Evolutionary conservation across 371 early-diverging fungal genomes (phyloP).

Genomic region (Mucor sp.): DNA sequence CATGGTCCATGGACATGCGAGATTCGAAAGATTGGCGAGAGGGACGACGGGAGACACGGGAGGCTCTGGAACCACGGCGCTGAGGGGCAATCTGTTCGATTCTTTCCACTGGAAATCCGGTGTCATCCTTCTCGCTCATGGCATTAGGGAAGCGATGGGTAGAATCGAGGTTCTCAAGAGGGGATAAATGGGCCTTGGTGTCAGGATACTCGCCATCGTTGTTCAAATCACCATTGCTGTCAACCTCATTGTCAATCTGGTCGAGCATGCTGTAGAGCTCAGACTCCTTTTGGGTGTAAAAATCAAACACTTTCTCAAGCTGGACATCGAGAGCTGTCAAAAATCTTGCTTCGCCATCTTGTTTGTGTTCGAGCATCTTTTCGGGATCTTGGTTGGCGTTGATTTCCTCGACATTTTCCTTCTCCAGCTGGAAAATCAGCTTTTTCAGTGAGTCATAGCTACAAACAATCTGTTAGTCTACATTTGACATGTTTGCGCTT

Average conservation of each 20-base stretch:
- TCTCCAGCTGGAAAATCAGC: slow-evolving; percentile 86
- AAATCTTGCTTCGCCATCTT: slow-evolving; percentile 48
- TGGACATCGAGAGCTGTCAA: slow-evolving; percentile 78
- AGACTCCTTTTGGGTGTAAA: slow-evolving; percentile 82
- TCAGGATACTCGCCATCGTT: not conserved
- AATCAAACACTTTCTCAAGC: slow-evolving; percentile 75
- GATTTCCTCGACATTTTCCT: slow-evolving; percentile 70
- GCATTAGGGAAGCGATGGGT: slow-evolving; percentile 15
- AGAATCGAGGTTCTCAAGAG: slow-evolving; percentile 25
- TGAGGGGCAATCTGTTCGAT: slow-evolving; percentile 13
- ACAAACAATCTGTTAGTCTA: slow-evolving; percentile 7
- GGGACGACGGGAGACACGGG: slow-evolving; percentile 7
- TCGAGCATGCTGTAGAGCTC: slow-evolving; percentile 59
- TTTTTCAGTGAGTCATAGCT: slow-evolving; percentile 91
- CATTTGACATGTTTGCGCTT: not conserved
- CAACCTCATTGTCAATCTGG: slow-evolving; percentile 18
- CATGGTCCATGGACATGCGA: slow-evolving; percentile 19
- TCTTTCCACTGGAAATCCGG: not conserved
- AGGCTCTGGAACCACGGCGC: slow-evolving; percentile 16
- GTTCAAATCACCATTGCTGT: not conserved
- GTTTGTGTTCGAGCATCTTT: not conserved
- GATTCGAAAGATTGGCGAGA: slow-evolving; percentile 28
- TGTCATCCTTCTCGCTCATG: not conserved
- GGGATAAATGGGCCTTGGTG: slow-evolving; percentile 1
- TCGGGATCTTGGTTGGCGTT: slow-evolving; percentile 26